These are phyloP conservation scores for Quercus glauca DNA, from an alignment of 306 rosid species.

Conservation along the genomic window DNA sequence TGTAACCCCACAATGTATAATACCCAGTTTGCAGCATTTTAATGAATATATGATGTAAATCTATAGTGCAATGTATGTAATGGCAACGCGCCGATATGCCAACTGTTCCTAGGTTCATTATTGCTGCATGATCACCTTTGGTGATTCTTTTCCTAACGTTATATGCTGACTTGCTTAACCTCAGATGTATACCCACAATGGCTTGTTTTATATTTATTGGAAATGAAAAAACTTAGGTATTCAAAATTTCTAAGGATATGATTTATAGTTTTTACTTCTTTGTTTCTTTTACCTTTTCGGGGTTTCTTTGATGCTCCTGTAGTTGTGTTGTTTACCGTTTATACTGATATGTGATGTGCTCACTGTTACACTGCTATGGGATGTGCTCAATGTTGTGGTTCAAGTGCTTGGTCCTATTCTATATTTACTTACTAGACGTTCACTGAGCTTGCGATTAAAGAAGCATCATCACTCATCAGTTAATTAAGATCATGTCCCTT, in stretches of 20 bases:
- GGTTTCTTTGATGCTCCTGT: not conserved
- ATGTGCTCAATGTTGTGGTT: no score
- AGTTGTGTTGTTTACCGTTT: no score
- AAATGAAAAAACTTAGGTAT: not conserved
- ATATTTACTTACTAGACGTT: no score
- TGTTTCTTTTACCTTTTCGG: not conserved
- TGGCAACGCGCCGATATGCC: not conserved
- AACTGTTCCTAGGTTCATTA: not conserved
- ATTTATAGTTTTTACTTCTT: not conserved
- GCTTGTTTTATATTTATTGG: not conserved
- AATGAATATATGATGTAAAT: conserved; percentile 16
- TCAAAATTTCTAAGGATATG: not conserved
- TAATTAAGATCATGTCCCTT: no score
- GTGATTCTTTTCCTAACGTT: not conserved
- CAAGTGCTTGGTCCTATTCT: no score
- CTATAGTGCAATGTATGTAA: conserved; percentile 3
- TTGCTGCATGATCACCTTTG: not conserved
- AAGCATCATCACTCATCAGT: no score
- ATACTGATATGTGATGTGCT: no score
- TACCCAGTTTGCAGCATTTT: conserved; percentile 1
- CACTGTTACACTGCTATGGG: no score
- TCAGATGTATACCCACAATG: not conserved
- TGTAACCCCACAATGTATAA: not conserved
- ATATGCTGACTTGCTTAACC: not conserved
- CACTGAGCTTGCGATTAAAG: no score